Base-by-base conservation (phyloP, 441 rosid species). In the Jatropha multifida region DNA sequence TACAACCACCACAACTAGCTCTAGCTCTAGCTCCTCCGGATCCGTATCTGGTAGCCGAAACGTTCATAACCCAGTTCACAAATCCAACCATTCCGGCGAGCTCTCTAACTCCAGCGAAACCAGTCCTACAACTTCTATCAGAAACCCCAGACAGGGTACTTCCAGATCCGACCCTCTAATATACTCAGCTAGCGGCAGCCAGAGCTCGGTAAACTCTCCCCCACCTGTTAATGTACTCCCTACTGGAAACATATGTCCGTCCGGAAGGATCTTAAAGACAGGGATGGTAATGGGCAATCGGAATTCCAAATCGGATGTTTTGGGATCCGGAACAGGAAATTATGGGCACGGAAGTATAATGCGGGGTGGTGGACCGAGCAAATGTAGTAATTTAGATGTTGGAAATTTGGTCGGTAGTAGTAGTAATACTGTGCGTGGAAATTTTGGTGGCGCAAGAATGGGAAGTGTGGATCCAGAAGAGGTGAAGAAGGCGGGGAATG, bases 311-410 rank as follows among this genome's bases (percentile, higher is more conserved):
- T 66, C 87, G 42, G 92, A 90, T 41, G 91, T 88, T 7, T 85
- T 95, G 68, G 94, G 98, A 77, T 89, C 94, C 14, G 98, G 99
- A 1, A 88, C 92, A 5, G 99, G 93, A 7, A 88, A 90, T 59
- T 95, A 95, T 59, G 99, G 99, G 4, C 97, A 93, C 46, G 99
- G 99, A 15, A 95, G 91, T 55, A 89, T 95, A 88, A 89, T 95
- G 86, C 90, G 97, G 67, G 90, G 91, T 1, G 82, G 80, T 7
- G 78, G 77, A 20, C 73, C 70, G 4, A 64, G 65, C 58, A 81
- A 72, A 61, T 71, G 80, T 74, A 69, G 55, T 68, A 81, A 14
- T 41, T 55, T 38, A 7, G 85, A 79, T 52, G 49, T 49, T 10
- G 75, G 73, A 4, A 54, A 69, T 65, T 52, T 78, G 20, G 73